Percentiles rank a stretch among this genome's conserved stretches.
These are phyloP conservation scores for Debaryomyces singareniensis DNA, from an alignment of 1,139 yeast species.

Conservation along the genomic window DNA sequence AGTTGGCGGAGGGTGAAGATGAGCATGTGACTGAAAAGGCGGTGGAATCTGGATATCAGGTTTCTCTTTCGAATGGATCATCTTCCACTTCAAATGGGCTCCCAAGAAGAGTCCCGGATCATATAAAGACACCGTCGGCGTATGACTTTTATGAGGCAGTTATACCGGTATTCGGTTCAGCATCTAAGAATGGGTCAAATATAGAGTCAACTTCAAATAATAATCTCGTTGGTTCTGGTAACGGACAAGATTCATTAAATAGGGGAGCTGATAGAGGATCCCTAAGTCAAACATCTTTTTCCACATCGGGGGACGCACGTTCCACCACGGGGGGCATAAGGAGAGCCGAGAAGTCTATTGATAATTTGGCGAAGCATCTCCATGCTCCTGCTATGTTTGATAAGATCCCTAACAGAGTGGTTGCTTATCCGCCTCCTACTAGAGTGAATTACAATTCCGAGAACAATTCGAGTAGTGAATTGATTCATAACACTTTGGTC, in stretches of 20 bases:
- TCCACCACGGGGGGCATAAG: conserved; percentile 2
- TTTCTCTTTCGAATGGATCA: conserved; percentile 7
- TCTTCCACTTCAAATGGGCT: conserved; percentile 5
- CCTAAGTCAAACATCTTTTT: not conserved
- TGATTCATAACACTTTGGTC: conserved; percentile 10
- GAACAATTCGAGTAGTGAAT: conserved; percentile 20
- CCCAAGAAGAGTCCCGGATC: conserved; percentile 3
- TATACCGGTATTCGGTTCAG: conserved; percentile 31
- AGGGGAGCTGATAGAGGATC: conserved; percentile 2
- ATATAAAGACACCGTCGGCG: conserved; percentile 20
- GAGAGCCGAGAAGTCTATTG: conserved; percentile 17
- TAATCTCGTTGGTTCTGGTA: conserved; percentile 1
- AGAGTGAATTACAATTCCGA: conserved; percentile 9
- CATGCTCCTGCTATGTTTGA: conserved; percentile 31
- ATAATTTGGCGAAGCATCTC: conserved; percentile 38
- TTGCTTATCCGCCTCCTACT: conserved; percentile 15
- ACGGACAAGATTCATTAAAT: not conserved
- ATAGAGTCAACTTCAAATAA: conserved; percentile 1
- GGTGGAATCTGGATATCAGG: conserved; percentile 6
- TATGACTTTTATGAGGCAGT: conserved; percentile 41
- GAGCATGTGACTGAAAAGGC: conserved; percentile 3
- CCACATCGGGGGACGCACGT: conserved; percentile 5
- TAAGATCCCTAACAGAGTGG: conserved; percentile 31
- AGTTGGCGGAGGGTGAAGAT: conserved; percentile 3
- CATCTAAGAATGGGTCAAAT: not conserved